Evolutionary conservation across 225 moss, liverwort and hornwort species (phyloP).

Genomic region (Physcomitrellopsis africana): DNA sequence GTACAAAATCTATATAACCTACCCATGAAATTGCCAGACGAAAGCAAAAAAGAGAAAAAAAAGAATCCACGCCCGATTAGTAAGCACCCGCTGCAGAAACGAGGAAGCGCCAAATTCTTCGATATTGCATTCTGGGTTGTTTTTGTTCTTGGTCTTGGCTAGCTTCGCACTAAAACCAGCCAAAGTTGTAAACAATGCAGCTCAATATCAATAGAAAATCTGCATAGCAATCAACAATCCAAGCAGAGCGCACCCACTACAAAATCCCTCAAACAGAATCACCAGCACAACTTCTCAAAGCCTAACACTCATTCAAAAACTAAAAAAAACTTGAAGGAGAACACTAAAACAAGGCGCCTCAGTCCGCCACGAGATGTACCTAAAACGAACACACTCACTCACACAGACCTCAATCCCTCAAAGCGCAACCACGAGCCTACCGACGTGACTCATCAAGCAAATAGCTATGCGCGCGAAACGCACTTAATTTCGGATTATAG

Average conservation of each 20-base stretch:
- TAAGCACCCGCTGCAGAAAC: constrained; percentile 15
- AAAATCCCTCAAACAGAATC: background rate
- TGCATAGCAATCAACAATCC: background rate
- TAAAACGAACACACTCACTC: background rate
- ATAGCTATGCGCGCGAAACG: background rate
- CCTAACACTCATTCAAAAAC: background rate
- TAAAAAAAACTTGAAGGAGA: background rate
- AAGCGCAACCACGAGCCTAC: background rate
- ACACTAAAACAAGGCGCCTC: background rate
- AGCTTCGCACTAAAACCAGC: background rate
- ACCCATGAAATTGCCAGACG: background rate
- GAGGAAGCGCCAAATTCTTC: background rate
- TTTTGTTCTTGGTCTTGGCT: background rate
- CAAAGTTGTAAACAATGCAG: background rate
- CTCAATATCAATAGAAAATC: background rate
- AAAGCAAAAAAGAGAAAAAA: background rate
- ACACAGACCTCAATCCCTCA: background rate
- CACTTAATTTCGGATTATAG: background rate
- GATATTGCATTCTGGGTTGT: background rate
- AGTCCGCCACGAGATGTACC: background rate
- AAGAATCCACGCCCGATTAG: background rate
- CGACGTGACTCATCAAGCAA: background rate
- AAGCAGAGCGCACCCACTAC: background rate
- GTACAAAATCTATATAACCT: background rate
- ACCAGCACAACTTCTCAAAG: background rate